These are phyloP conservation scores for Candida boidinii DNA, from an alignment of 805 yeast genomes.

Conservation along the genomic window DNA sequence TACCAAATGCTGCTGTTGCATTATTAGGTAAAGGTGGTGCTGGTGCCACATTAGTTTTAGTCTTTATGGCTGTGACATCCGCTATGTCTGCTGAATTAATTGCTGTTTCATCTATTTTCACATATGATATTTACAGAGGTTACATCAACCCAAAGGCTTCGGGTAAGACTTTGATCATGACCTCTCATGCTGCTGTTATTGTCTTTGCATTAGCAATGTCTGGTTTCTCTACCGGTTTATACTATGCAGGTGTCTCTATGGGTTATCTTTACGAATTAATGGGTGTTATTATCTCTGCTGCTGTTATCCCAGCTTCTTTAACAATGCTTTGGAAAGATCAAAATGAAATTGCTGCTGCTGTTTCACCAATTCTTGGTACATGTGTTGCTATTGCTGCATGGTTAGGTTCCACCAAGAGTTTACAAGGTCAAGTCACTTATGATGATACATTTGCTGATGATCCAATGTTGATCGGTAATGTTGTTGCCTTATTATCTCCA, in stretches of 20 bases:
- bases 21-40: constrained; percentile 86
- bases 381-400: constrained; percentile 65
- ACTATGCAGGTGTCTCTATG: constrained; percentile 76
- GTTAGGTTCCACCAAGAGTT: constrained; percentile 41
- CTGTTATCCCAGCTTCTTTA: constrained; percentile 69
- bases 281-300: constrained; percentile 86
- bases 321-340: constrained; percentile 58
- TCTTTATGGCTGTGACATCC: constrained; percentile 89
- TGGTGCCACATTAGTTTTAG: constrained; percentile 66
- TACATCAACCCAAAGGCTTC: constrained; percentile 73
- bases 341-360: constrained; percentile 59
- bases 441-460: constrained; percentile 66
- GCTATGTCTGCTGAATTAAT: constrained; percentile 90
- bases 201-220: constrained; percentile 57
- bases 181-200: constrained; percentile 63
- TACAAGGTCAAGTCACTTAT: constrained; percentile 36
- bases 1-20: constrained; percentile 76
- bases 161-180: constrained; percentile 61
- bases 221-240: constrained; percentile 74
- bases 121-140: constrained; percentile 78
- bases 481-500: constrained; percentile 74
- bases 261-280: constrained; percentile 81
- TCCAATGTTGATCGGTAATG: constrained; percentile 86
- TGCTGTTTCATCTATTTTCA: constrained; percentile 76
- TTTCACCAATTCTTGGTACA: constrained; percentile 75